Evolutionary conservation across 2,329 filamentous ascomycete species (phyloP).

Genomic region (Hymenoscyphus fructigenus): DNA sequence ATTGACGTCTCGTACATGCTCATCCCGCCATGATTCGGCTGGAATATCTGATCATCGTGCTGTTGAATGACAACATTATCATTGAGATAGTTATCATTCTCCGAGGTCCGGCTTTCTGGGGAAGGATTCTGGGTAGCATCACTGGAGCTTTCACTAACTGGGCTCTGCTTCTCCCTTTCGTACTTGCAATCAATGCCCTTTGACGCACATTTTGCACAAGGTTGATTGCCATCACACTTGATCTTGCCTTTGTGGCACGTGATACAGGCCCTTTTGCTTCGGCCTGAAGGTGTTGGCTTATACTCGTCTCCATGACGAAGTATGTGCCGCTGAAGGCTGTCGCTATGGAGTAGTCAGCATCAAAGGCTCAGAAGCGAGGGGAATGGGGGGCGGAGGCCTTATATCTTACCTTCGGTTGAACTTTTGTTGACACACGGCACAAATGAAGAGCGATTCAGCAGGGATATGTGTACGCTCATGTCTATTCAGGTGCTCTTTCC

Average conservation of each 20-base stretch:
- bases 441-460: slow-evolving; percentile 19
- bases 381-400: neutral
- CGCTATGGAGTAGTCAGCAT: slow-evolving; percentile 19
- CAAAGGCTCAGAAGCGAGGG: neutral
- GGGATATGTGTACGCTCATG: slow-evolving; percentile 27
- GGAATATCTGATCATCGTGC: neutral
- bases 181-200: slow-evolving; percentile 42
- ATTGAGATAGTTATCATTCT: neutral
- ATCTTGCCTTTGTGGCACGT: slow-evolving; percentile 47
- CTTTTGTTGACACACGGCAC: slow-evolving; percentile 26
- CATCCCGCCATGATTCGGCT: neutral
- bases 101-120: neutral
- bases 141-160: neutral
- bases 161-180: slow-evolving; percentile 3
- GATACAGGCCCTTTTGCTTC: slow-evolving; percentile 44
- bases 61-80: neutral
- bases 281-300: slow-evolving; percentile 26
- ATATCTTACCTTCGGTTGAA: slow-evolving; percentile 31
- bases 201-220: slow-evolving; percentile 43
- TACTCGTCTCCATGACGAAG: slow-evolving; percentile 29
- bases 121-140: neutral
- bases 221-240: slow-evolving; percentile 44
- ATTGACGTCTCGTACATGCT: neutral
- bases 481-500: slow-evolving; percentile 32
- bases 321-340: slow-evolving; percentile 32